Base-by-base conservation (phyloP, 345 rosid genomes). In the Gossypium arboreum region DNA sequence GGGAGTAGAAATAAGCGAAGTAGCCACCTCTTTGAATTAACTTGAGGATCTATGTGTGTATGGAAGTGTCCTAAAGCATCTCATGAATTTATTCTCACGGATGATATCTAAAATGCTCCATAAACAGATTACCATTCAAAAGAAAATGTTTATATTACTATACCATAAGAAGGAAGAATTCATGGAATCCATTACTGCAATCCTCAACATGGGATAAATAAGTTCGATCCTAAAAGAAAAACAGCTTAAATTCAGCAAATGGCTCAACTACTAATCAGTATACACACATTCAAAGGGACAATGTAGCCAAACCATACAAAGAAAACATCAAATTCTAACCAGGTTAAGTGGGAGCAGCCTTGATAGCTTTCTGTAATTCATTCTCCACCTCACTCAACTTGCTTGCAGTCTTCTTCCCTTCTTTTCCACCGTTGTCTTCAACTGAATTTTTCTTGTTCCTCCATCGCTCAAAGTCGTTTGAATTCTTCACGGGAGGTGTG, bases 361-460 rank as follows among this genome's bases (percentile, higher is more conserved):
- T 87, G 24, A 87, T 85, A 65, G 89, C 90, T 80, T 76, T 86
- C 77, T 83, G 84, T 80, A 89, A 81, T 75, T 87, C 84, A 76
- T 83, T 85, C 80, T 86, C 90, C 80, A 87, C 76, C 56, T 85
- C 87, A 62, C 74, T 79, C 72, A 50, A 68, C 71, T 27, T 73
- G 71, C 75, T 78, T 17, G 48, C 22, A 24, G 9, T 76, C 78
- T 76, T 82, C 80, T 77, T 84, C 17, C 15, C 12, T 68, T 86
- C 85, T 16, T 55, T 79, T 22, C 43, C 68, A 39, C 58, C 66
- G 76, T 73, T 82, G 29, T 57, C 84, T 63, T 81, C 83, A 48
- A 16, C 80, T 59, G 50, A 78, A 67, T 18, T 81, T 75, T 68
- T 83, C 79, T 74, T 84, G 75, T 70, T 79, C 77, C 74, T 77